Evolutionary conservation across 345 rosid genomes (phyloP).

Genomic region (Ceriops zippeliana): DNA sequence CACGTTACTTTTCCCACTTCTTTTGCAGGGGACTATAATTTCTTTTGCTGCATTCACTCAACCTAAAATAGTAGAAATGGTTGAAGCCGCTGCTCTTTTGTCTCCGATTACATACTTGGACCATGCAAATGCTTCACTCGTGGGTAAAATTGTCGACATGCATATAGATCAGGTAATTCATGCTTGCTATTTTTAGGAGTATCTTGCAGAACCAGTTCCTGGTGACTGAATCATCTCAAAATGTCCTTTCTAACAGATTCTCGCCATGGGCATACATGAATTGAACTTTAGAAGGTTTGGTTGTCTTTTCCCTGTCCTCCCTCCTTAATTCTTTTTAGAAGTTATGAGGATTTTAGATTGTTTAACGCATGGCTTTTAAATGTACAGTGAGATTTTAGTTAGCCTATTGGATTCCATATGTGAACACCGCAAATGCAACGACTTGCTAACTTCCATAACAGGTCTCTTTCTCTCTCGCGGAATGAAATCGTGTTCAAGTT

Average conservation of each 20-base stretch:
- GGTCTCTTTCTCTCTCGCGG: slow-evolving; percentile 34
- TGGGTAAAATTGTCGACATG: slow-evolving; percentile 69
- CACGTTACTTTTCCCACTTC: slow-evolving; percentile 2
- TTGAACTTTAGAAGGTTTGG: slow-evolving; percentile 81
- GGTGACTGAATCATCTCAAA: slow-evolving; percentile 10
- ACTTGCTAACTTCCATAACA: slow-evolving; percentile 74
- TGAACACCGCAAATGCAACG: slow-evolving; percentile 60
- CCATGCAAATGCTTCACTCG: slow-evolving; percentile 78
- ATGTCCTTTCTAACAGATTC: slow-evolving; percentile 41
- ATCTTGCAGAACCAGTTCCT: slow-evolving; percentile 13
- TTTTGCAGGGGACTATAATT: slow-evolving; percentile 78
- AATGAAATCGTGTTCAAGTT: neutral
- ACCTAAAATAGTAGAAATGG: slow-evolving; percentile 62
- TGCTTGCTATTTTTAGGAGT: slow-evolving; percentile 14
- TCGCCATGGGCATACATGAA: slow-evolving; percentile 81
- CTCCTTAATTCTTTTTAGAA: neutral
- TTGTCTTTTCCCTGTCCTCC: neutral
- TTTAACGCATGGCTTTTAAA: slow-evolving; percentile 3
- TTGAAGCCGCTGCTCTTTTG: slow-evolving; percentile 90
- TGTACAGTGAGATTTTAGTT: slow-evolving; percentile 53
- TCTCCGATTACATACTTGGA: slow-evolving; percentile 86
- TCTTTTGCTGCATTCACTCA: slow-evolving; percentile 84
- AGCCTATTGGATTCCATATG: slow-evolving; percentile 73
- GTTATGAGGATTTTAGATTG: neutral
- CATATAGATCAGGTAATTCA: slow-evolving; percentile 84